A percentile compares a stretch with the other conserved stretches of the same genome.
phyloP scores from a whole-genome alignment of 2,329 filamentous ascomycete genomes.

The Penicillium sp. region DNA sequence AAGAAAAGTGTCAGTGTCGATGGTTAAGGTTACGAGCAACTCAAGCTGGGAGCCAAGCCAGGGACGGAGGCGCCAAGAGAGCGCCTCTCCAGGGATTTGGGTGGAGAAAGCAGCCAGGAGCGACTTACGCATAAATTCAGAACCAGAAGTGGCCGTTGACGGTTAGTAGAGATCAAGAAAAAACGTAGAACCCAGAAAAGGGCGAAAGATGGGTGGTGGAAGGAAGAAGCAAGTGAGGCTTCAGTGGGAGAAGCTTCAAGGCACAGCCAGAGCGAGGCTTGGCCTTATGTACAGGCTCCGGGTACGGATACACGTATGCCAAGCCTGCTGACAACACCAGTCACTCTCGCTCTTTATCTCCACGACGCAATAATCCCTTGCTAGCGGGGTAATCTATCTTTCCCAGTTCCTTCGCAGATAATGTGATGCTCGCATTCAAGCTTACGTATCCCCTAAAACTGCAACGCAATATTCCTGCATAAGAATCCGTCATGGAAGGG shows the following conservation, averaged over 20 bases:
- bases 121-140: slow-evolving; percentile 44
- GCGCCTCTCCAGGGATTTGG: slow-evolving; percentile 13
- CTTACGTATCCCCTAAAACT: neutral
- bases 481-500: neutral
- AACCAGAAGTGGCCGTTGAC: slow-evolving; percentile 24
- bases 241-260: slow-evolving; percentile 24
- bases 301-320: slow-evolving; percentile 4
- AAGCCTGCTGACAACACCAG: slow-evolving; percentile 1
- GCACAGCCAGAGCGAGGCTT: slow-evolving; percentile 5
- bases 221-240: slow-evolving; percentile 16
- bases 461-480: neutral
- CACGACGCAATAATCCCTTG: neutral
- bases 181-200: neutral
- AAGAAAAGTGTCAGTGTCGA: neutral
- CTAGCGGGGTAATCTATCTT: neutral
- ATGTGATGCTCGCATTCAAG: neutral
- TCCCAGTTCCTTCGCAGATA: neutral
- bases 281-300: neutral
- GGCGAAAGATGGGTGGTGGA: slow-evolving; percentile 2
- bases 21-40: neutral
- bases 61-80: slow-evolving; percentile 5
- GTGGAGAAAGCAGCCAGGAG: neutral
- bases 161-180: slow-evolving; percentile 3
- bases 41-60: neutral
- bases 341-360: neutral